phyloP scores from a whole-genome alignment of 805 yeast species.

The Lipomyces orientalis region DNA sequence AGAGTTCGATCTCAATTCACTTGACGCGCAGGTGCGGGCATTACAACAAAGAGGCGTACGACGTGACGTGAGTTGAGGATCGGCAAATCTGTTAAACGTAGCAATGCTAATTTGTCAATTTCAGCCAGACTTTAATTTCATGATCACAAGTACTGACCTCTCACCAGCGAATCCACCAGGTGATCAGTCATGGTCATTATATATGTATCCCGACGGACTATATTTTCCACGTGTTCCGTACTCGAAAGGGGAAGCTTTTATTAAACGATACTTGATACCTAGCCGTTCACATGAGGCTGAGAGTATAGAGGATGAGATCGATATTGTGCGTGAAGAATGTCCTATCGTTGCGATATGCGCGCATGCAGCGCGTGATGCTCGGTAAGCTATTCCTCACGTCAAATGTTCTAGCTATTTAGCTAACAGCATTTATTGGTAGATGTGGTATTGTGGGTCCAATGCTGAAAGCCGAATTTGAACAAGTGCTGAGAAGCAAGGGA shows the following conservation, averaged over 20 bases:
- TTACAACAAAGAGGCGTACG: conserved; percentile 17
- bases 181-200: conserved; percentile 43
- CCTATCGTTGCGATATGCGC: conserved; percentile 65
- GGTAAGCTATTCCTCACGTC: conserved; percentile 8
- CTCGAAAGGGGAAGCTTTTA: conserved; percentile 16
- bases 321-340: conserved; percentile 9
- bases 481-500: conserved; percentile 48
- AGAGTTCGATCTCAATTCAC: conserved; percentile 44
- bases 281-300: conserved; percentile 42
- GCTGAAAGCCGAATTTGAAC: conserved; percentile 56
- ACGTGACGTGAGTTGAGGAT: conserved; percentile 28
- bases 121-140: conserved; percentile 32
- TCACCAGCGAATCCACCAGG: conserved; percentile 10
- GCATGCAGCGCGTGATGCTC: conserved; percentile 62
- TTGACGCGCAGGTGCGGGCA: conserved; percentile 21
- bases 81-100: background rate
- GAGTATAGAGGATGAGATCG: conserved; percentile 27
- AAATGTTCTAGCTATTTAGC: background rate
- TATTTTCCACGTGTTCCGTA: conserved; percentile 37
- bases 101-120: background rate
- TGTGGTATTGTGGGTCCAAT: conserved; percentile 74
- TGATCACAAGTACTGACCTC: conserved; percentile 30
- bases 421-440: conserved; percentile 42
- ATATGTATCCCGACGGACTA: conserved; percentile 61
- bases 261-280: conserved; percentile 35